Base-by-base conservation (phyloP, 1,284 basidiomycete species). In the Sanghuangporus sanghuang region DNA sequence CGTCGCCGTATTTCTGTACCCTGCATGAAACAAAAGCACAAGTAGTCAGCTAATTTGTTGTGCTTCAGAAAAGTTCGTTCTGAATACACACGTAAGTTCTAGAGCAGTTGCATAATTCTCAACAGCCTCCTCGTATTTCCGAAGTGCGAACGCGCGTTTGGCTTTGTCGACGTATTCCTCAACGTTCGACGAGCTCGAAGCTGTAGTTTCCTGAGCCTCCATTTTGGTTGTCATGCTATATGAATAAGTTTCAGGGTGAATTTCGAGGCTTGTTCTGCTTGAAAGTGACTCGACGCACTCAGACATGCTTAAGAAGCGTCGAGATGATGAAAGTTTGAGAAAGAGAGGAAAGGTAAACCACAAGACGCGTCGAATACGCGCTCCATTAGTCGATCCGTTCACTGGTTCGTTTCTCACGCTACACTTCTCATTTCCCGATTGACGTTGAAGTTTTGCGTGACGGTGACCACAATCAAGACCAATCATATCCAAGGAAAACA, bases 101-200 rank as follows among this genome's bases (percentile, higher is more conserved):
- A 96, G 83, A 3, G 92, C 93, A 53, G 84, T 87, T 38, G 90
- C 91, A 75, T 95, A 96, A 72, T 90, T 81, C 54, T 90, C 89
- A 5, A 93, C 87, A 1, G 92, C 90, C 70, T 93, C 86, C 71
- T 95, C 93, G 73, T 89, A 95, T 73, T 93, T 92, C 73, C 83
- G 85, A 69, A 96, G 83, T 38, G 93, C 93, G 74, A 93, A 92
- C 1, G 93, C 93, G 78, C 90, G 89, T 79, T 89, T 89, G 2
- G 87, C 90, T 67, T 85, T 85, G 71, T 90, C 90, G 63, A 92
- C 76, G 14, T 81, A 78, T 55, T 78, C 81, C 69, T 88, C 85
- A 59, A 88, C 73, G 54, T 83, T 75, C 21, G n/a, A 27, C n/a
- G 57, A 59, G 49, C 60, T 46, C 38, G 57, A 54, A 48, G 40